Evolutionary conservation across 2,329 filamentous ascomycete species (phyloP).

Genomic region (Claviceps africana): DNA sequence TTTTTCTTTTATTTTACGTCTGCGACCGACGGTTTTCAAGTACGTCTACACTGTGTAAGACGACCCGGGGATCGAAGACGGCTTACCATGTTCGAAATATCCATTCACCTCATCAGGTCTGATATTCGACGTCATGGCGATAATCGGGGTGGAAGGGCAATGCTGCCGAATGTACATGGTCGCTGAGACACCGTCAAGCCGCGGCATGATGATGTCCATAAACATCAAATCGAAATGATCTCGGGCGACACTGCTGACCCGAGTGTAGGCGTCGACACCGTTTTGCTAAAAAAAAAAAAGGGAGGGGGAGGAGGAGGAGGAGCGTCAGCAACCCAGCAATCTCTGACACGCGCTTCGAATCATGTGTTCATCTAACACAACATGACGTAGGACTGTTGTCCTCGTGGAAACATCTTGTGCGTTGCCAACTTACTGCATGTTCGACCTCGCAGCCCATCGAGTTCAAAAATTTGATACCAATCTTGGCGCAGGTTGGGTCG

Average conservation of each 20-base stretch:
- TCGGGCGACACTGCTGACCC: conserved; percentile 43
- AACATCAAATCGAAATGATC: conserved; percentile 54
- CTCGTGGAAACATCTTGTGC: neutral
- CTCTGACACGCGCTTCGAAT: too few relatives aligned
- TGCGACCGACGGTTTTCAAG: neutral
- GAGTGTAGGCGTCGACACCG: conserved; percentile 81
- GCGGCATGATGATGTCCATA: conserved; percentile 96
- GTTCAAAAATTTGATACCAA: conserved; percentile 53
- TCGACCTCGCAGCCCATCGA: conserved; percentile 55
- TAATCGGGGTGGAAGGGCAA: conserved; percentile 68
- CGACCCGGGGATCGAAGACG: neutral
- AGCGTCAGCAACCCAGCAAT: conserved; percentile 7
- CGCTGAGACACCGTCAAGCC: conserved; percentile 85
- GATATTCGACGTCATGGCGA: conserved; percentile 98
- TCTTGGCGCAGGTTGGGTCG: conserved; percentile 52
- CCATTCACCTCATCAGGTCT: conserved; percentile 90
- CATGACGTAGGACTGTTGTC: neutral
- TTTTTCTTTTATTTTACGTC: neutral
- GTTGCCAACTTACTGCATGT: conserved; percentile 38
- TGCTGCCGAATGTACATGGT: conserved; percentile 87
- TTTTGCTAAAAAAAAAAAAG: conserved; percentile 34
- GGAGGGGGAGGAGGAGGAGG: too few relatives aligned
- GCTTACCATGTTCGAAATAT: conserved; percentile 89
- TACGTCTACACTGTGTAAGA: neutral
- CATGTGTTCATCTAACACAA: neutral